Evolutionary conservation across 139 green algal genomes (phyloP).

Genomic region (Chlamydomonas eustigma): DNA sequence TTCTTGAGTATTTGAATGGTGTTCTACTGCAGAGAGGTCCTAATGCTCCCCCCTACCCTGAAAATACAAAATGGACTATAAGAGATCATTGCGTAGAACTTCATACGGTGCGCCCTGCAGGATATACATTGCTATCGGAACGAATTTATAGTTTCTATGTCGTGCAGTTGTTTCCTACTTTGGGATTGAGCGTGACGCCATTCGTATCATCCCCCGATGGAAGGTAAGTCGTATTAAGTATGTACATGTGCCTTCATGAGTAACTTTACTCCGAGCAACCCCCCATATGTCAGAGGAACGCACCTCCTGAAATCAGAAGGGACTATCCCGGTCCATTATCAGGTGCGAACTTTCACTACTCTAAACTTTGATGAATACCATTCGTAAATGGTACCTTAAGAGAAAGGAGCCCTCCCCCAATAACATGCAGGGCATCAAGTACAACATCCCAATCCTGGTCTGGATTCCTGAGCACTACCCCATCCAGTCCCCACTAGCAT

Average conservation of each 20-base stretch:
- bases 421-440: constrained; percentile 62
- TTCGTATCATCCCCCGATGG: constrained; percentile 61
- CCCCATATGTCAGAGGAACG: constrained; percentile 27
- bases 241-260: not conserved
- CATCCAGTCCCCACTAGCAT: constrained; percentile 57
- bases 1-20: constrained; percentile 28
- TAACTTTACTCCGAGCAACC: not conserved
- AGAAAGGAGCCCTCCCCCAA: not conserved
- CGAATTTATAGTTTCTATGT: too few species aligned
- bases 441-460: constrained; percentile 90
- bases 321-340: constrained; percentile 85
- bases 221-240: constrained; percentile 23
- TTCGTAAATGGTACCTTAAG: not conserved
- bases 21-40: constrained; percentile 49
- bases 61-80: constrained; percentile 54
- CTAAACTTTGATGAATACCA: too few species aligned
- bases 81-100: constrained; percentile 69
- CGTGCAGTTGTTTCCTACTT: constrained; percentile 61
- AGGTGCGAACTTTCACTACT: constrained; percentile 26
- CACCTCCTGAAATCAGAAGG: constrained; percentile 74
- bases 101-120: constrained; percentile 40
- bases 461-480: constrained; percentile 85
- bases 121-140: not conserved
- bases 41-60: constrained; percentile 58
- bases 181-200: constrained; percentile 43